Evolutionary conservation across 1,139 yeast genomes (phyloP).

Genomic region (Lodderomyces oxycetoniae): DNA sequence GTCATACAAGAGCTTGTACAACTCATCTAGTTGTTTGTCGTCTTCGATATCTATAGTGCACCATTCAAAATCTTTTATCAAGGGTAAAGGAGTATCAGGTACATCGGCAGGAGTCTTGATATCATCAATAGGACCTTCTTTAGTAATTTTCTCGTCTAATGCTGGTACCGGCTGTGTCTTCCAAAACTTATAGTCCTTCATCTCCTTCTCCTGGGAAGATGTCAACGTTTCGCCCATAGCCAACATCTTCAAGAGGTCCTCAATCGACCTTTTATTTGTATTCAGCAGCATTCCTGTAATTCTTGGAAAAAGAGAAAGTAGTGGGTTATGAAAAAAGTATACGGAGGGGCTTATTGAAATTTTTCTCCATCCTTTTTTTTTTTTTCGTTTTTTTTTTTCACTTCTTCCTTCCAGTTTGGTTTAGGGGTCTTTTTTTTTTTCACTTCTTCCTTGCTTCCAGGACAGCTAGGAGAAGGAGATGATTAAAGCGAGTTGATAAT

Average conservation of each 20-base stretch:
- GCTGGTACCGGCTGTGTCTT: constrained; percentile 92
- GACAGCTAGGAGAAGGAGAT: too few species aligned
- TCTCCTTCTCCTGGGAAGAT: constrained; percentile 54
- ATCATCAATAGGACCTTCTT: constrained; percentile 81
- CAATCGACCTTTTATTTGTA: constrained; percentile 26
- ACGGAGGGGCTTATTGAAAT: constrained; percentile 37
- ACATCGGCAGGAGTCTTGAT: constrained; percentile 67
- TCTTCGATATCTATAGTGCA: constrained; percentile 65
- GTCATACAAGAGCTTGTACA: constrained; percentile 74
- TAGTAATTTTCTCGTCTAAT: constrained; percentile 57
- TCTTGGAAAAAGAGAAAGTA: constrained; percentile 44
- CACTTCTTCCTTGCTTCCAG: too few species aligned
- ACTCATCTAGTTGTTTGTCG: constrained; percentile 59
- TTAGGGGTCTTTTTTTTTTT: too few species aligned
- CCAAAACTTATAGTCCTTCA: constrained; percentile 96
- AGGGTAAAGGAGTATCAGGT: constrained; percentile 62
- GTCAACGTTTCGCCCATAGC: constrained; percentile 45
- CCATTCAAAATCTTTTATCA: constrained; percentile 86
- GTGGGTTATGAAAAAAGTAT: constrained; percentile 37
- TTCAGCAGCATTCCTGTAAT: constrained; percentile 36
- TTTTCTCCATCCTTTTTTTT: too few species aligned
- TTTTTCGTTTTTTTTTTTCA: too few species aligned
- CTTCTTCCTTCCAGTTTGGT: too few species aligned
- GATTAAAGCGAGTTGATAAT: too few species aligned
- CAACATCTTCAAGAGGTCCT: constrained; percentile 46